Base-by-base conservation (phyloP, 73 alveolate genomes). In the Uronychia binucleata region DNA sequence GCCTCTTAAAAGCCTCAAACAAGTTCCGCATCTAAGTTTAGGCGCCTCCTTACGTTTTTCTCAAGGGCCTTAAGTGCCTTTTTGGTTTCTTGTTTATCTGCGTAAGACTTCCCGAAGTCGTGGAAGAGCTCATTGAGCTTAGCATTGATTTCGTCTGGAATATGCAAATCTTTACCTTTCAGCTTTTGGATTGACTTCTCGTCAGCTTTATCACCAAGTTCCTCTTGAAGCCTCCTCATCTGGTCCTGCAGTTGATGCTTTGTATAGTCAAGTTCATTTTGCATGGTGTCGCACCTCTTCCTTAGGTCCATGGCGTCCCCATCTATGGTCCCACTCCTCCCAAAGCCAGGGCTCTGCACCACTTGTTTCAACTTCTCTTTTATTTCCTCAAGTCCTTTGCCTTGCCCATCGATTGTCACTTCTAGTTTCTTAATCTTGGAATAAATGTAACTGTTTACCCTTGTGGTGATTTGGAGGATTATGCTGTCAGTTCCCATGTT, bases 81-180 rank as follows among this genome's bases (percentile, higher is more conserved):
- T 0, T 92, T 81, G 26, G 99, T 96, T 35, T 96, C 99, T 81
- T 80, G 82, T 90, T 95, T 96, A 78, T 96, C 99, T 13, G 99
- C 99, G 74, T 92, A 93, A 84, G 92, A 95, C 67, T 46, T 46
- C 19, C 67, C 67, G 19, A 46, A 46, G 67, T 46, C 67, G 19
- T 19, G 5, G 19, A 46, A 46, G 67, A 46, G 67, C 19, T 46
- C 67, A 46, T 46, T 46, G n/a, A 46, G 19, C 19, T 46, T 46
- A 5, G 19, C 5, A 46, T 46, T 46, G 67, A 46, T 5, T 46
- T 46, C 67, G 19, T 46, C 67, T 46, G 19, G 67, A 5, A 46
- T 11, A 11, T 46, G 19, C 5, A 19, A 11, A 46, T 5, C 19
- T 46, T 19, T 11, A 46, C 67, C 67, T 46, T 46, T 46, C 5